Percentiles rank a stretch among this genome's conserved stretches.
These are phyloP conservation scores for Protomyces inouyei DNA, from an alignment of 1,139 yeast species.

Conservation along the genomic window DNA sequence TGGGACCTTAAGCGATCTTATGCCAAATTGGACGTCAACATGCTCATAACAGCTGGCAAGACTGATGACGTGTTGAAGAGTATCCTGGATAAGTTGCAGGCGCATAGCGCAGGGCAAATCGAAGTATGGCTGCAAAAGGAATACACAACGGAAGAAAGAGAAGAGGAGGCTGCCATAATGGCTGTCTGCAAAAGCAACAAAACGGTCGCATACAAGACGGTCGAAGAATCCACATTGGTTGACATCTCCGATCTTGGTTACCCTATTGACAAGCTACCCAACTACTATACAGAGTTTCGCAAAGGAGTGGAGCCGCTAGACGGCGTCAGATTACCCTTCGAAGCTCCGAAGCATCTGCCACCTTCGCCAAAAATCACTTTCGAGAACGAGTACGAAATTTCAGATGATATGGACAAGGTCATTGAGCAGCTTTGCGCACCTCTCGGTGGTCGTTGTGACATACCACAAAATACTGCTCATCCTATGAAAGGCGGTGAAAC, in stretches of 20 bases:
- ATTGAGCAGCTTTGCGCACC: conserved; percentile 12
- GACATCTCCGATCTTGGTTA: conserved; percentile 14
- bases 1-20: conserved; percentile 18
- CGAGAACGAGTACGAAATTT: conserved; percentile 15
- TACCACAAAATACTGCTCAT: conserved; percentile 11
- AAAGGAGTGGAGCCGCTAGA: conserved; percentile 21
- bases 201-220: neutral
- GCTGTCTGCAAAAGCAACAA: conserved; percentile 1
- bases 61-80: conserved; percentile 6
- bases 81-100: neutral
- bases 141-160: conserved; percentile 13
- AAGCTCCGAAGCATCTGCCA: conserved; percentile 8
- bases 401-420: conserved; percentile 9
- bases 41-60: conserved; percentile 10
- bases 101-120: neutral
- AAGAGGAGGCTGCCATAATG: neutral
- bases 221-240: conserved; percentile 20
- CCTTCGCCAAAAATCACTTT: neutral
- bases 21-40: conserved; percentile 5
- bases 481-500: conserved; percentile 25
- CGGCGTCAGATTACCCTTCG: conserved; percentile 11
- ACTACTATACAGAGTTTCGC: conserved; percentile 18
- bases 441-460: conserved; percentile 8
- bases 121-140: conserved; percentile 22
- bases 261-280: conserved; percentile 15